Evolutionary conservation across 331 rosid genomes (phyloP), one percentile per base, ranked within the genome.

Genomic region (Rosa hybrid): DNA sequence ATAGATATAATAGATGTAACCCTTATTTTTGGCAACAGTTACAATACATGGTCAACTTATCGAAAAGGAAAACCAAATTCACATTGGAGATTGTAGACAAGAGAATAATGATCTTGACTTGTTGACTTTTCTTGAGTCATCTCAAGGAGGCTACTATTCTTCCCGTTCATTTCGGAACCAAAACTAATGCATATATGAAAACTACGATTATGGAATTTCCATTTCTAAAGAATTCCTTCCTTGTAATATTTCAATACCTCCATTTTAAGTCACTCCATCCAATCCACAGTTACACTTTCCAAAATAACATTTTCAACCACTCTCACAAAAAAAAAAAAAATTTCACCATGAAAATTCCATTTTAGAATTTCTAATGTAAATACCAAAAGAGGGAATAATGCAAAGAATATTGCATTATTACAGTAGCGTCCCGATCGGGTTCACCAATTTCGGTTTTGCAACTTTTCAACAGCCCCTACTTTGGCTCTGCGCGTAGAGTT

Each of bases 401-500:
- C 18, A 21, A 18, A 20, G 38, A 70, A 44, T 11, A 44, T 44
- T 63, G 1, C 30, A 27, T 42, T 44, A 63, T 30, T 67, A 67
- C 78, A 12, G 46, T 21, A 44, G 27, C 70, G 45, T 16, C 25
- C 79, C 84, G 76, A 68, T 20, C 38, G 18, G 65, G 74, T 51
- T 68, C 71, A 81, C 9, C 71, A 25, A 44, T 21, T 65, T 65
- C 23, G 42, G 70, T 42, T 81, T 74, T 60, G 16, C 67, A 60
- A 21, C 67, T 23, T 23, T 60, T 25, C 79, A 80, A 72, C 83
- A 42, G 14, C 69, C 13, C 2, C 2, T 57, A 48, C 18, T 73
- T 74, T 54, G 72, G 71, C 53, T 23, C 9, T 76, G 72, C 71
- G 71, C 71, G 56, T 41, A 2, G 59, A 34, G 14, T 44, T 57